Evolutionary conservation across 2,329 filamentous ascomycete genomes (phyloP).

Genomic region (Xylaria sp.): DNA sequence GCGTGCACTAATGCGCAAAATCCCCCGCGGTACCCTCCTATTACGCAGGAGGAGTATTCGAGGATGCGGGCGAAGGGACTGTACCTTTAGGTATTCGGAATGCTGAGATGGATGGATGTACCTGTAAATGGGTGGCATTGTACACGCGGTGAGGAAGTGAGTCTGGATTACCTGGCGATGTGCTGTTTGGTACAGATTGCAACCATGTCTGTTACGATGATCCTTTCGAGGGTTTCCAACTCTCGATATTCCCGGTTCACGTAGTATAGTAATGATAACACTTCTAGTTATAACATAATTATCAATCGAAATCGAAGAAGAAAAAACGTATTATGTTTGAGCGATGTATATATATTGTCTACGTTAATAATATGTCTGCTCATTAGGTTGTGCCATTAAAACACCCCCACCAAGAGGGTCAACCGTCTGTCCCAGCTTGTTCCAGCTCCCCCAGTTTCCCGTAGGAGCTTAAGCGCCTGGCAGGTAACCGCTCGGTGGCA

Average conservation of each 20-base stretch:
- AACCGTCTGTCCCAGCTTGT: not conserved
- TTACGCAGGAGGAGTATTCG: constrained; percentile 47
- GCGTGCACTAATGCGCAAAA: constrained; percentile 57
- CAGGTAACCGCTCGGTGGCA: not conserved
- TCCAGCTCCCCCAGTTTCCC: not conserved
- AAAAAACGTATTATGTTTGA: not conserved
- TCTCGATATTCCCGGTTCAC: not conserved
- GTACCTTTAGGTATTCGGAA: constrained; percentile 39
- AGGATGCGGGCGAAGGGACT: constrained; percentile 48
- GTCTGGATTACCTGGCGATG: not conserved
- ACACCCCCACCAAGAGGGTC: too few relatives aligned
- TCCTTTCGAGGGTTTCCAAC: not conserved
- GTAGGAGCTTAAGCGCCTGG: constrained; percentile 11
- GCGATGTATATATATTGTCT: too few relatives aligned
- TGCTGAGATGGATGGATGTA: too few relatives aligned
- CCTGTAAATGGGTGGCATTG: too few relatives aligned
- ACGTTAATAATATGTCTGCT: not conserved
- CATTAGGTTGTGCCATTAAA: not conserved
- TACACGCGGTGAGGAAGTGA: not conserved
- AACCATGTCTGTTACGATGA: not conserved
- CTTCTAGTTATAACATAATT: not conserved
- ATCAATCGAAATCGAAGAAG: not conserved
- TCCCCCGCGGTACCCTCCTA: constrained; percentile 62
- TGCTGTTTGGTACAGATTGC: not conserved
- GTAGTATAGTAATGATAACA: not conserved